These are phyloP conservation scores for Thelonectria discophora DNA, from an alignment of 2,329 filamentous ascomycete species.

Conservation along the genomic window DNA sequence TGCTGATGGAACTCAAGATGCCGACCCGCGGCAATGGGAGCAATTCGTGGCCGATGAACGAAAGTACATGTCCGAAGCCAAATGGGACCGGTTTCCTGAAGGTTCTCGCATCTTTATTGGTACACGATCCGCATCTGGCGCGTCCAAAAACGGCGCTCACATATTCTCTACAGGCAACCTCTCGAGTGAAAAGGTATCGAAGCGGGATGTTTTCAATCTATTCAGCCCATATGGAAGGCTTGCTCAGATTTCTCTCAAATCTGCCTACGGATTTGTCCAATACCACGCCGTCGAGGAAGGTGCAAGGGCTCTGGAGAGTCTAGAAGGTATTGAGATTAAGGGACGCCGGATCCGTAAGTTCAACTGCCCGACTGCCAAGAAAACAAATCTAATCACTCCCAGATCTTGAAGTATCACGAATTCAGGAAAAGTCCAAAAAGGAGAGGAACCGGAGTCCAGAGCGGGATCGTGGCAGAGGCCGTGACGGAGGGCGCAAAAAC, in stretches of 20 bases:
- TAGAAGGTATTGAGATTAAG: constrained; percentile 83
- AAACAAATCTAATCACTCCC: constrained; percentile 17
- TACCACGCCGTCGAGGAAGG: constrained; percentile 83
- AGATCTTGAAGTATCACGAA: constrained; percentile 92
- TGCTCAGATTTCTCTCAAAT: constrained; percentile 95
- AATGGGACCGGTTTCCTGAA: constrained; percentile 82
- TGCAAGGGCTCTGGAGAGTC: constrained; percentile 74
- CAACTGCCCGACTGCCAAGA: neutral
- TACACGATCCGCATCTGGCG: constrained; percentile 53
- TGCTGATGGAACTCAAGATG: constrained; percentile 47
- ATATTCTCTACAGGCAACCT: constrained; percentile 75
- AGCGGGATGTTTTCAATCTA: constrained; percentile 90
- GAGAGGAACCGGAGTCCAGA: constrained; percentile 69
- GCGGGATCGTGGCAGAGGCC: constrained; percentile 55
- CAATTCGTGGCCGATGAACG: constrained; percentile 77
- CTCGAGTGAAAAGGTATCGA: constrained; percentile 90
- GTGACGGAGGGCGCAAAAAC: constrained; percentile 49
- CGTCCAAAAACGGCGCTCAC: constrained; percentile 38
- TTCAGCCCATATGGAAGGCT: constrained; percentile 87
- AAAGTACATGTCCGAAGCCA: constrained; percentile 77
- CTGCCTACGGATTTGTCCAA: constrained; percentile 96
- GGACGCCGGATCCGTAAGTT: constrained; percentile 93
- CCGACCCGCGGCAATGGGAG: constrained; percentile 73
- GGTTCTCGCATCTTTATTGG: constrained; percentile 84
- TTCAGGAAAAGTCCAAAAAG: constrained; percentile 77